These are phyloP conservation scores for Silene coronaria DNA, from an alignment of 179 eudicot species.

Conservation along the genomic window DNA sequence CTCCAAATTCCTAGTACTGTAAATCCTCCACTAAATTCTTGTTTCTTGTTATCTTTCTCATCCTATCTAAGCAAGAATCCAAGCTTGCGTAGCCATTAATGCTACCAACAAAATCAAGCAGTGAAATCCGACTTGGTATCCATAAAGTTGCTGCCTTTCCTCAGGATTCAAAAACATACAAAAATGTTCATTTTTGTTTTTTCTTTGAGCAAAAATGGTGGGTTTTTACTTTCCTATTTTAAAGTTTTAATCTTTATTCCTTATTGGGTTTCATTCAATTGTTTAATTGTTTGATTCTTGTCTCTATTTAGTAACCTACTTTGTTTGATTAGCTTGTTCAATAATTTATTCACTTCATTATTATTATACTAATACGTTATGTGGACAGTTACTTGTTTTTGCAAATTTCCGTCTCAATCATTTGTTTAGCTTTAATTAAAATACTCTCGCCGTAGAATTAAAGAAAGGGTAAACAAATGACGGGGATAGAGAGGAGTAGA, in stretches of 20 bases:
- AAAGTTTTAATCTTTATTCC: conserved; percentile 13
- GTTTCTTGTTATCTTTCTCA: neutral
- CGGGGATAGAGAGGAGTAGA: too few relatives aligned
- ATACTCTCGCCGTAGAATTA: too few relatives aligned
- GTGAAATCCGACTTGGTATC: neutral
- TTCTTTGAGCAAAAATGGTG: neutral
- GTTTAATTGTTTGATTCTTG: conserved; percentile 13
- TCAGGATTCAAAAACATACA: conserved; percentile 1
- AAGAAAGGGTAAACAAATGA: too few relatives aligned
- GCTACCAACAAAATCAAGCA: neutral
- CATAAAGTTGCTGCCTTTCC: conserved; percentile 3
- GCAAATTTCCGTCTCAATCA: neutral
- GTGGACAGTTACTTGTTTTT: neutral
- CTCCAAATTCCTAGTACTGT: too few relatives aligned
- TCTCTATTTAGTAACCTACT: neutral
- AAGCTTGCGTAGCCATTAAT: conserved; percentile 5
- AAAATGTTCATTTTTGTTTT: neutral
- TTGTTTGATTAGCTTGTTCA: neutral
- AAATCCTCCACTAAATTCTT: neutral
- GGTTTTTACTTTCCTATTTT: conserved; percentile 19
- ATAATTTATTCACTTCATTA: neutral
- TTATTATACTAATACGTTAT: neutral
- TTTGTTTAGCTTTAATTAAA: too few relatives aligned
- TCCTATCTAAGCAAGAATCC: neutral
- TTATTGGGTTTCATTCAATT: neutral